A percentile compares a stretch with the other conserved stretches of the same genome.
phyloP scores from a whole-genome alignment of 768 basidiomycete genomes.

The Leccinum disarticulatum region DNA sequence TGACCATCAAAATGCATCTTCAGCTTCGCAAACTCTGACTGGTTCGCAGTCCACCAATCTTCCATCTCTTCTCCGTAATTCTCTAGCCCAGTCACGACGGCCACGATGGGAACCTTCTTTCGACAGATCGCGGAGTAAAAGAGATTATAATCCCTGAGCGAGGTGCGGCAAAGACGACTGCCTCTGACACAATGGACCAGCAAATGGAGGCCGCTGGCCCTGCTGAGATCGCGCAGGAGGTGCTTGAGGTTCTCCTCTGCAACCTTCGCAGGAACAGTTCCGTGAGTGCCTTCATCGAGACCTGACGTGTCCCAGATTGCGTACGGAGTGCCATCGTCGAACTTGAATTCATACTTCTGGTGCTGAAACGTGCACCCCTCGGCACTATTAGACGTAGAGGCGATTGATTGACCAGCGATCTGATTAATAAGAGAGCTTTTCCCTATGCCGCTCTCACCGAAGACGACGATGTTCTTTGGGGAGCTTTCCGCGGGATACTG shows the following conservation, averaged over 20 bases:
- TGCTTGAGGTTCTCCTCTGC: slow-evolving; percentile 27
- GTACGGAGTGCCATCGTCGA: slow-evolving; percentile 23
- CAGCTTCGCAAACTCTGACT: slow-evolving; percentile 25
- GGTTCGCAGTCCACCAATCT: slow-evolving; percentile 36
- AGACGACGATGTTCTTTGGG: slow-evolving; percentile 27
- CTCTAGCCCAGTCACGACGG: slow-evolving; percentile 39
- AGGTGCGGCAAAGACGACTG: slow-evolving; percentile 25
- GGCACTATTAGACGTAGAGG: slow-evolving; percentile 32
- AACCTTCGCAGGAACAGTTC: slow-evolving; percentile 29
- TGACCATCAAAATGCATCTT: slow-evolving; percentile 36
- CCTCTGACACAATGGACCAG: slow-evolving; percentile 34
- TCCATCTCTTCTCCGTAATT: slow-evolving; percentile 31
- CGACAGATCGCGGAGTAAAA: slow-evolving; percentile 37
- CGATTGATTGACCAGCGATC: slow-evolving; percentile 39
- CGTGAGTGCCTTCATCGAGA: slow-evolving; percentile 36
- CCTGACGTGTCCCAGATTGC: slow-evolving; percentile 41
- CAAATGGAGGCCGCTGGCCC: slow-evolving; percentile 29
- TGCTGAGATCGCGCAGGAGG: slow-evolving; percentile 25
- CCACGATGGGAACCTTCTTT: slow-evolving; percentile 38
- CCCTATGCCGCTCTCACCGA: slow-evolving; percentile 32
- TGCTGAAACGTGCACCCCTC: slow-evolving; percentile 37
- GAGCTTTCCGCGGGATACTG: slow-evolving; percentile 11
- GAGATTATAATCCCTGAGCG: slow-evolving; percentile 37
- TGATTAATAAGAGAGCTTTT: slow-evolving; percentile 47
- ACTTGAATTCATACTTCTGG: slow-evolving; percentile 24